Percentiles rank a stretch among this genome's conserved stretches.
phyloP scores from a whole-genome alignment of 2,329 filamentous ascomycete genomes.

The Lecanoromycetidae sp. region DNA sequence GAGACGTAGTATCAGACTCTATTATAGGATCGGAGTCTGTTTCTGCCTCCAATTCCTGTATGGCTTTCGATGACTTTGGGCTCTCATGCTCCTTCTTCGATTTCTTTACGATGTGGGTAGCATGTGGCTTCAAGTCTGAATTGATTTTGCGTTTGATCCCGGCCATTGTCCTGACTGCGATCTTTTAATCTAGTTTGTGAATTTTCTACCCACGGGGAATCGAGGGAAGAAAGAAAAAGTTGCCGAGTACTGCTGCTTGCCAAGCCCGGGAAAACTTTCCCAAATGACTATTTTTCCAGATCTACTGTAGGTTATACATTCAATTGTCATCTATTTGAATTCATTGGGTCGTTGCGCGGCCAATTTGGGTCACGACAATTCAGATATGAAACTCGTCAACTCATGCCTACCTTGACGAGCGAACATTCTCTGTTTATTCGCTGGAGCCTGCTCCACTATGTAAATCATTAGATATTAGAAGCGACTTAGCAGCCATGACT shows the following conservation, averaged over 20 bases:
- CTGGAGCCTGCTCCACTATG: not conserved
- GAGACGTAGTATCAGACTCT: slow-evolving; percentile 18
- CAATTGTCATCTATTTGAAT: too few species aligned
- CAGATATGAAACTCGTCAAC: too few species aligned
- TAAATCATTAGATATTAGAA: slow-evolving; percentile 6
- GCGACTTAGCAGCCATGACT: slow-evolving; percentile 7
- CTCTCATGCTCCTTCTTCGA: slow-evolving; percentile 1
- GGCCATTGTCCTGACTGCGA: slow-evolving; percentile 24
- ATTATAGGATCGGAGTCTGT: slow-evolving; percentile 18
- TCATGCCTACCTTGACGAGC: not conserved
- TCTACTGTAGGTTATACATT: too few species aligned
- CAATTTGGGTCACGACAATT: not conserved
- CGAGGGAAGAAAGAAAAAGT: too few species aligned
- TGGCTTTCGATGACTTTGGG: not conserved
- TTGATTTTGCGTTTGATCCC: slow-evolving; percentile 30
- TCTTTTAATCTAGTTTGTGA: too few species aligned
- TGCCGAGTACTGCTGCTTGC: not conserved
- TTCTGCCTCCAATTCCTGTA: slow-evolving; percentile 10
- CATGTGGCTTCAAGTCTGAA: not conserved
- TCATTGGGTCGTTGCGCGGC: too few species aligned
- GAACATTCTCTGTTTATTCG: too few species aligned
- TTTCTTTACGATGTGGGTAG: slow-evolving; percentile 6
- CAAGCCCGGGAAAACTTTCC: not conserved
- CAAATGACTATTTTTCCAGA: not conserved
- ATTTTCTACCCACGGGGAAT: too few species aligned